phyloP scores from a whole-genome alignment of 1,284 basidiomycete species.

The Cerrena zonata region DNA sequence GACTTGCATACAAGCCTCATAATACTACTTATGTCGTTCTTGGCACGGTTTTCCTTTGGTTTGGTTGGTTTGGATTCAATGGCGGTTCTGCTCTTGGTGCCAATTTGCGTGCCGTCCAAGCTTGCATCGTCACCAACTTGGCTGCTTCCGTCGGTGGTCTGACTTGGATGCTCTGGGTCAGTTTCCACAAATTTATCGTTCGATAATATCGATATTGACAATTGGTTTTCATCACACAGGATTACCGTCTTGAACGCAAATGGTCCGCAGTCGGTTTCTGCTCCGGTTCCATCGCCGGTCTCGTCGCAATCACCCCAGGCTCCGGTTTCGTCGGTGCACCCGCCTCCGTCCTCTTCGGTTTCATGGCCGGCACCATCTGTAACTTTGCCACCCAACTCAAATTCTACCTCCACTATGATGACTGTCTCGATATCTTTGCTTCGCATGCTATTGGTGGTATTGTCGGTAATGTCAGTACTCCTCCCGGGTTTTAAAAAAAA shows the following conservation, averaged over 20 bases:
- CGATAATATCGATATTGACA: conserved; percentile 31
- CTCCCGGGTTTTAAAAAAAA: neutral
- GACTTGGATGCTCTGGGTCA: conserved; percentile 87
- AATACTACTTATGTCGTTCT: conserved; percentile 86
- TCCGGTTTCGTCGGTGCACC: conserved; percentile 83
- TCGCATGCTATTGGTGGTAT: conserved; percentile 86
- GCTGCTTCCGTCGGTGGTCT: conserved; percentile 82
- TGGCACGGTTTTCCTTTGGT: conserved; percentile 93
- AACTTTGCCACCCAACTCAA: conserved; percentile 96
- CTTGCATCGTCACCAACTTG: conserved; percentile 90
- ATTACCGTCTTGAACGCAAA: conserved; percentile 88
- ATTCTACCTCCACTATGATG: conserved; percentile 69
- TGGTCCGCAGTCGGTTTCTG: conserved; percentile 95
- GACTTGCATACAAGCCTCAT: conserved; percentile 84
- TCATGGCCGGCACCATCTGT: conserved; percentile 78
- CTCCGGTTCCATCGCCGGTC: conserved; percentile 86
- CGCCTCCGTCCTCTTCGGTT: conserved; percentile 79
- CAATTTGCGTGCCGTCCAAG: conserved; percentile 83
- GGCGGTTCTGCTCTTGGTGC: conserved; percentile 81
- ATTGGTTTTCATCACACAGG: conserved; percentile 35
- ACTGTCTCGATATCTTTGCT: conserved; percentile 86
- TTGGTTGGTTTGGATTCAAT: conserved; percentile 96
- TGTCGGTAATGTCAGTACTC: conserved; percentile 60
- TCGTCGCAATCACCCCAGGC: conserved; percentile 89
- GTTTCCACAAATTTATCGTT: conserved; percentile 31